Percentiles rank a stretch among this genome's conserved stretches.
phyloP scores from a whole-genome alignment of 2,329 filamentous ascomycete species.

The Claviceps sorghi region DNA sequence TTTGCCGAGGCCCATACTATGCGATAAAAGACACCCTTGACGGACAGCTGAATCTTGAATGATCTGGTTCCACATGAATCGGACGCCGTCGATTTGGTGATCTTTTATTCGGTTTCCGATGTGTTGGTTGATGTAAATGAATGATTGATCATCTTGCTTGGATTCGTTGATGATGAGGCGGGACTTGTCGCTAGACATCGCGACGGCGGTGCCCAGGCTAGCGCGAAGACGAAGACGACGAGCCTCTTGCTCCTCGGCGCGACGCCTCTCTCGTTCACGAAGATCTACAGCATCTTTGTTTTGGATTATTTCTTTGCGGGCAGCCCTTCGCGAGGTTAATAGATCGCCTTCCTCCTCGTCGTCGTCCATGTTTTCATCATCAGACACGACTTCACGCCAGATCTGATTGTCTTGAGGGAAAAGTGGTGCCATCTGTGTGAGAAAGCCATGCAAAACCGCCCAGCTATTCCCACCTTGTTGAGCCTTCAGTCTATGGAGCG shows the following conservation, averaged over 20 bases:
- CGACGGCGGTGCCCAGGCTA: constrained; percentile 29
- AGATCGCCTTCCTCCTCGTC: constrained; percentile 7
- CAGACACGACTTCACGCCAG: constrained; percentile 12
- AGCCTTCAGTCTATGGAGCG: constrained; percentile 8
- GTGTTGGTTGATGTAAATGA: constrained; percentile 48
- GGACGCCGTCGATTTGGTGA: constrained; percentile 69
- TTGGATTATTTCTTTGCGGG: constrained; percentile 19
- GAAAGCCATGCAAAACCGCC: constrained; percentile 14
- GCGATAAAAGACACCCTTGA: constrained; percentile 70
- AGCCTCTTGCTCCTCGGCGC: constrained; percentile 37
- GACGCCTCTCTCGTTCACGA: constrained; percentile 39
- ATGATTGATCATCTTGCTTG: constrained; percentile 43
- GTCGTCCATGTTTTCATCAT: constrained; percentile 8
- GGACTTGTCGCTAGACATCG: constrained; percentile 28
- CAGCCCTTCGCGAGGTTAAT: constrained; percentile 9
- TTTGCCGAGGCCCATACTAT: constrained; percentile 87
- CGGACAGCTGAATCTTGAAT: constrained; percentile 41
- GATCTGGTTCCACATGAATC: constrained; percentile 80
- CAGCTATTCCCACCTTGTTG: constrained; percentile 12
- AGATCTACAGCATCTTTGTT: constrained; percentile 30
- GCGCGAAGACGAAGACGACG: constrained; percentile 33
- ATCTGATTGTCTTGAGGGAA: constrained; percentile 22
- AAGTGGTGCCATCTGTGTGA: constrained; percentile 11
- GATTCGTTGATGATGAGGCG: constrained; percentile 52
- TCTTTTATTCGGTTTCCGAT: constrained; percentile 56